These are phyloP conservation scores for Stylosanthes scabra DNA, from an alignment of 331 rosid species.

Conservation along the genomic window DNA sequence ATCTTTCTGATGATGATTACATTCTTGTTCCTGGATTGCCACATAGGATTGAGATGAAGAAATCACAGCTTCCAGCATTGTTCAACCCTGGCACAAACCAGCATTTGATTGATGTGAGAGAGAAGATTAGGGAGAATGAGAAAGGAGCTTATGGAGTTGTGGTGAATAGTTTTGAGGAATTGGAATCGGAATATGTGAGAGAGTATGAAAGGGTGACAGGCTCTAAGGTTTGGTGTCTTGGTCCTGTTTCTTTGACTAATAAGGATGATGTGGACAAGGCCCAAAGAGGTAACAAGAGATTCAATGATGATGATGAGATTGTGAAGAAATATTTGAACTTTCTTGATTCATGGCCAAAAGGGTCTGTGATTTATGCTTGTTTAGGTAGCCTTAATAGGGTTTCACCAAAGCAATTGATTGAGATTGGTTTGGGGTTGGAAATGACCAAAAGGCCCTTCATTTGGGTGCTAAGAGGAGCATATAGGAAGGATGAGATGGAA, in stretches of 20 bases:
- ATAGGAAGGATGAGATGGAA: conserved; percentile 29
- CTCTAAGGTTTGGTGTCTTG: conserved; percentile 42
- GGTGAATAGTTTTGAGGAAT: conserved; percentile 45
- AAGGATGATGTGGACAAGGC: conserved; percentile 44
- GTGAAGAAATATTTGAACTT: conserved; percentile 38
- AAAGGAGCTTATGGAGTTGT: conserved; percentile 25
- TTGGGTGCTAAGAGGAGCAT: conserved; percentile 45
- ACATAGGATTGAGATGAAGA: conserved; percentile 30
- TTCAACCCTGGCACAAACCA: conserved; percentile 5
- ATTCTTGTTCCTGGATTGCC: conserved; percentile 41
- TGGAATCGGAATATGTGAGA: conserved; percentile 35
- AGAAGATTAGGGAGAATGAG: neutral
- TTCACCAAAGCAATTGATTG: conserved; percentile 33
- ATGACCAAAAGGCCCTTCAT: conserved; percentile 45
- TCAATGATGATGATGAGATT: conserved; percentile 7
- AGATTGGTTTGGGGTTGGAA: conserved; percentile 40
- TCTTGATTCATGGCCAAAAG: conserved; percentile 50
- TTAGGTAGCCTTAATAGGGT: conserved; percentile 41
- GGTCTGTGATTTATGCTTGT: conserved; percentile 42
- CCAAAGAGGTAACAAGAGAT: conserved; percentile 43
- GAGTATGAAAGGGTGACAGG: conserved; percentile 28
- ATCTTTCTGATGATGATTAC: conserved; percentile 2
- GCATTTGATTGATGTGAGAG: conserved; percentile 10
- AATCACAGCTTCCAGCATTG: conserved; percentile 25
- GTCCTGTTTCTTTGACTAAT: conserved; percentile 39